phyloP scores from a whole-genome alignment of 2,329 filamentous ascomycete genomes.

The Fusarium nanum region DNA sequence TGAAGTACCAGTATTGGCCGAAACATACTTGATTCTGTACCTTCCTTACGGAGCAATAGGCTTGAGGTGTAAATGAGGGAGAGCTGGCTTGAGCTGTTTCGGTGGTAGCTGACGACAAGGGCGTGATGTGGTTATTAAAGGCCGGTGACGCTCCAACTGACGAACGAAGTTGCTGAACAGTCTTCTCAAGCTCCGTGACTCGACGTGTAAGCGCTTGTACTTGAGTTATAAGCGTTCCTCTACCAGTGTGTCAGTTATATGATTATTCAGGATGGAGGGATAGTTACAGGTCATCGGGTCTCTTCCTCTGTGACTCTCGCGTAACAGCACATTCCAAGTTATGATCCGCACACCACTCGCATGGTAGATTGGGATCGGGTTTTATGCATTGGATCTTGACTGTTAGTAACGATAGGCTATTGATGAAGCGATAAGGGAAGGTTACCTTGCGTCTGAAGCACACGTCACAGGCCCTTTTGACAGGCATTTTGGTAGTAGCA shows the following conservation, averaged over 20 bases:
- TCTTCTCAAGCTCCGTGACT: background rate
- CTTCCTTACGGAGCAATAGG: background rate
- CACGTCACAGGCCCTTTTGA: conserved; percentile 9
- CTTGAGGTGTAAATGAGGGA: too few relatives aligned
- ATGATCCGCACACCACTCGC: conserved; percentile 1
- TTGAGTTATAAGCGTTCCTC: background rate
- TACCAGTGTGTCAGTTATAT: background rate
- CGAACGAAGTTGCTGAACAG: background rate
- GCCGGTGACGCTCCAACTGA: background rate
- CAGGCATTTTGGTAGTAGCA: background rate
- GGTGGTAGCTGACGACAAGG: background rate
- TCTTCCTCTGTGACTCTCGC: background rate
- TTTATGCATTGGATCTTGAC: conserved; percentile 5
- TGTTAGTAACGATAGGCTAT: background rate
- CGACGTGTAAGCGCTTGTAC: background rate
- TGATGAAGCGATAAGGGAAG: too few relatives aligned
- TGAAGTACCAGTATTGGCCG: conserved; percentile 6
- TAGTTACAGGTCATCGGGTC: background rate
- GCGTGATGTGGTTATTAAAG: background rate
- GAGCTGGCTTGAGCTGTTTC: background rate
- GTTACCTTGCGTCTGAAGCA: conserved; percentile 6
- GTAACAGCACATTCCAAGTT: background rate
- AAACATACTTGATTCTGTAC: background rate
- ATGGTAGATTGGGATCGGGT: background rate
- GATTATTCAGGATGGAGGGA: too few relatives aligned